A percentile compares a stretch with the other conserved stretches of the same genome.
phyloP scores from a whole-genome alignment of 129 eudicot genomes.

The Centaurea solstitialis region DNA sequence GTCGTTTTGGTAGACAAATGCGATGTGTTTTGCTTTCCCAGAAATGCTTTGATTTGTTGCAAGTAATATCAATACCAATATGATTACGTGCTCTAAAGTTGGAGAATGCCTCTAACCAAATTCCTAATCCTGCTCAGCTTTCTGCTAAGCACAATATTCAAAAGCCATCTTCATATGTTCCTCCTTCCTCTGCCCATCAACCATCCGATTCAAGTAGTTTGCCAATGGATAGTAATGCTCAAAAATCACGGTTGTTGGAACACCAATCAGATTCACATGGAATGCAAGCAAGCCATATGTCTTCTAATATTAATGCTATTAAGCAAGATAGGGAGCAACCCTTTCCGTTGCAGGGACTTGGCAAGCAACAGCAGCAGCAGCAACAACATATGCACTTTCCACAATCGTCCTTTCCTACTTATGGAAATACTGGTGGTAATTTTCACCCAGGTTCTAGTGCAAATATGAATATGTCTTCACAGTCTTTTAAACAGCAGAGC shows the following conservation, averaged over 20 bases:
- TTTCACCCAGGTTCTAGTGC: conserved; percentile 43
- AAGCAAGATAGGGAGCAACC: conserved; percentile 53
- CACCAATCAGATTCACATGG: conserved; percentile 49
- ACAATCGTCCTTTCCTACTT: conserved; percentile 48
- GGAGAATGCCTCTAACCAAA: conserved; percentile 31
- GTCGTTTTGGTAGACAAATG: neutral
- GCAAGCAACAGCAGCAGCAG: conserved; percentile 39
- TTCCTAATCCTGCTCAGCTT: conserved; percentile 41
- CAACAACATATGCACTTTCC: conserved; percentile 68
- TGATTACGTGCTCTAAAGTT: conserved; percentile 40
- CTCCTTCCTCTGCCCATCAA: conserved; percentile 34
- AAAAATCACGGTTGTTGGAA: conserved; percentile 40
- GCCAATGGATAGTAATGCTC: conserved; percentile 36
- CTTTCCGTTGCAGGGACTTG: conserved; percentile 55
- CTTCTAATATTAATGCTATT: conserved; percentile 33
- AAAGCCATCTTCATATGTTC: conserved; percentile 31
- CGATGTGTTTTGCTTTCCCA: neutral
- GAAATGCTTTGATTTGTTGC: neutral
- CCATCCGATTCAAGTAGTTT: conserved; percentile 40
- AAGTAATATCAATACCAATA: neutral
- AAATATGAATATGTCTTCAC: conserved; percentile 48
- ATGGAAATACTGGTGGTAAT: conserved; percentile 49
- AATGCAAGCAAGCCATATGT: conserved; percentile 41
- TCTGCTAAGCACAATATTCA: conserved; percentile 40
- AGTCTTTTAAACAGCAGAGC: conserved; percentile 48